These are phyloP conservation scores for Leucocoprinus sp. DNA, from an alignment of 768 basidiomycete species.

Conservation along the genomic window DNA sequence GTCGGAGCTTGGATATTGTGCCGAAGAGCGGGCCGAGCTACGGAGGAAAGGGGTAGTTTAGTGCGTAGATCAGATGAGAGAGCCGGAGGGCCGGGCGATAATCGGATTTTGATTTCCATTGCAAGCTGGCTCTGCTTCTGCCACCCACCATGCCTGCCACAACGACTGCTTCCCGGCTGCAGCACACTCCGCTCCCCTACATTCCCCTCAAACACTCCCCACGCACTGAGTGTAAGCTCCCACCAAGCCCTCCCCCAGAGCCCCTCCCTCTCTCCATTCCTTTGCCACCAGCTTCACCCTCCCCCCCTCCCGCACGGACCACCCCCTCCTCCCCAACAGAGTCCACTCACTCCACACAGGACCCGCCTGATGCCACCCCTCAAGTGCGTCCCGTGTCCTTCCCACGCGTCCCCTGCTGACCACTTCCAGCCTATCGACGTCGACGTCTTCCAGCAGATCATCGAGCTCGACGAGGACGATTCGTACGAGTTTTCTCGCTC, in stretches of 20 bases:
- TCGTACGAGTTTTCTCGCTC: constrained; percentile 60
- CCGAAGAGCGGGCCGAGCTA: constrained; percentile 33
- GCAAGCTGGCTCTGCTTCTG: constrained; percentile 8
- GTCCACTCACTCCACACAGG: constrained; percentile 1
- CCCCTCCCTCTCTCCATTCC: no score
- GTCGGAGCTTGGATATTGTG: constrained; percentile 28
- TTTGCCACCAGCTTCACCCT: no score
- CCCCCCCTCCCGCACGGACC: no score
- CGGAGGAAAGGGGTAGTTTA: constrained; percentile 29
- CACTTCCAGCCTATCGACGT: constrained; percentile 49
- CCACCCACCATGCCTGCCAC: constrained; percentile 16
- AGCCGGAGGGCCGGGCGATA: constrained; percentile 20
- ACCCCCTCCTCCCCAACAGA: constrained; percentile 12
- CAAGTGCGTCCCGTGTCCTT: no score
- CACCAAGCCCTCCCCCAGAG: no score
- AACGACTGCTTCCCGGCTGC: constrained; percentile 14
- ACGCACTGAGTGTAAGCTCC: no score
- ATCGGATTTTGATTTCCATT: constrained; percentile 14
- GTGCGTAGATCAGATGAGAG: constrained; percentile 11
- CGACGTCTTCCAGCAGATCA: constrained; percentile 77
- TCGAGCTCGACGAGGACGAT: constrained; percentile 89
- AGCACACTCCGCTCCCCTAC: constrained; percentile 8
- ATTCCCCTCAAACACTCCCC: constrained; percentile 1
- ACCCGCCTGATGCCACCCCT: no score
- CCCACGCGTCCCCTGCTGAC: constrained; percentile 5